Conservation (phyloP, 2,329 filamentous ascomycete species). For the Epichloe gansuensis region DNA sequence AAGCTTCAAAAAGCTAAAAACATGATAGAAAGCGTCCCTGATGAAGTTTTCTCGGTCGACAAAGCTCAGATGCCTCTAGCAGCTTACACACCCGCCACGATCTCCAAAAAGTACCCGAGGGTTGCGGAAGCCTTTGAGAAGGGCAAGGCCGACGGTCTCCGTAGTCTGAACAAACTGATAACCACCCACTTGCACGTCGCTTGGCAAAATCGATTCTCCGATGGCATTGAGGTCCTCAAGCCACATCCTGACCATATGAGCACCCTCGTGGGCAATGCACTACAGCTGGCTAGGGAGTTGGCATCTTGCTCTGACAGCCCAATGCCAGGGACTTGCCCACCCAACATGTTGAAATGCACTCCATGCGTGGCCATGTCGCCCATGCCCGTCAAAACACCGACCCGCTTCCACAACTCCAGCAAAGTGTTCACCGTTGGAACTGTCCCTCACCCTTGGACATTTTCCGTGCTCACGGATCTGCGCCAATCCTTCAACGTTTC, state of each 20-base stretch:
- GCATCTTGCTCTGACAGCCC: slow-evolving; percentile 63
- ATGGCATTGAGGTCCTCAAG: slow-evolving; percentile 71
- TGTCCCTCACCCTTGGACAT: slow-evolving; percentile 84
- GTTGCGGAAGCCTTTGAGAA: slow-evolving; percentile 51
- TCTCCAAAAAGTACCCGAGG: slow-evolving; percentile 54
- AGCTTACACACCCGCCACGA: slow-evolving; percentile 55
- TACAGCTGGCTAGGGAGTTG: slow-evolving; percentile 63
- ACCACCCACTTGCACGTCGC: slow-evolving; percentile 74
- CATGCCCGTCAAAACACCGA: slow-evolving; percentile 54
- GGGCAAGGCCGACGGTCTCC: slow-evolving; percentile 47
- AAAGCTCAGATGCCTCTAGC: slow-evolving; percentile 56
- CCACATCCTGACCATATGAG: slow-evolving; percentile 67
- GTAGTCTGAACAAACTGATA: slow-evolving; percentile 60
- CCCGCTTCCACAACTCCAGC: slow-evolving; percentile 59
- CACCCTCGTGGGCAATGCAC: slow-evolving; percentile 55
- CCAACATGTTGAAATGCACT: slow-evolving; percentile 62
- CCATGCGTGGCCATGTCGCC: slow-evolving; percentile 54
- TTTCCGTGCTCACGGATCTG: slow-evolving; percentile 54
- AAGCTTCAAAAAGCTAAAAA: slow-evolving; percentile 45
- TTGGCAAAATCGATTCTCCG: slow-evolving; percentile 69
- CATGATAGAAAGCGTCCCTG: slow-evolving; percentile 49
- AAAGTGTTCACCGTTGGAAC: slow-evolving; percentile 70
- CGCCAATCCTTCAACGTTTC: slow-evolving; percentile 47
- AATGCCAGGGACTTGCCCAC: slow-evolving; percentile 67
- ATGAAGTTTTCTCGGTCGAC: slow-evolving; percentile 54